Base-by-base conservation (phyloP, 148 eudicot genomes). In the Heliosperma pusillum region DNA sequence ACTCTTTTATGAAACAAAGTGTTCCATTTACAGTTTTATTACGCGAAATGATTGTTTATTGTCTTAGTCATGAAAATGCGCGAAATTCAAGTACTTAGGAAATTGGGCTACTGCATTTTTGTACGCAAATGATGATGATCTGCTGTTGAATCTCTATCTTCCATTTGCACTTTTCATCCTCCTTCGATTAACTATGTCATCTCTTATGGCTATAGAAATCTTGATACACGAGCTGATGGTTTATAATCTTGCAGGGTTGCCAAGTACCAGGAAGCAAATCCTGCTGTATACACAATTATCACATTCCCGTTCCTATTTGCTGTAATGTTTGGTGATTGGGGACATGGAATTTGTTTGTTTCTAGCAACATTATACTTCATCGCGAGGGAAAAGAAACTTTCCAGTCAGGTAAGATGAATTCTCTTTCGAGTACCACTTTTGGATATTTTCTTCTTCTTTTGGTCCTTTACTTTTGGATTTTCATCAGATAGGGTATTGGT, bases 291-390 rank as follows among this genome's bases (percentile, higher is more conserved):
- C 86, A 89, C 96, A 21, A 82, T 93, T 29, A 67, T 90, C 71
- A 90, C 97, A 56, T 93, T 93, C 75, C 97, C 97, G 45, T 93
- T 93, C 80, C 84, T 90, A 21, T 93, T 93, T 89, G 97, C 96
- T 69, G 93, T 93, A 64, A 93, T 87, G 96, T 90, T 90, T 76
- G 97, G 96, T 78, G 97, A 93, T 80, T 92, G 97, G 97, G 96
- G 97, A 53, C 97, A 92, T 80, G 97, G 97, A 17, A 86, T 88
- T 79, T 92, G 97, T 80, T 85, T 92, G 81, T 81, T 92, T 75
- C 86, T 92, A 80, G 97, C 90, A 13, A 85, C 96, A 62, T 68
- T 90, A 63, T 86, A 86, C 82, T 85, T 90, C 74, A 84, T 92
- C 56, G 16, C 82, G 62, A 86, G 86, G 74, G 96, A 92, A 76